Percentiles rank a stretch among this genome's conserved stretches.
phyloP scores from a whole-genome alignment of 352 stramenopile species.

The Phytophthora colocasiae region DNA sequence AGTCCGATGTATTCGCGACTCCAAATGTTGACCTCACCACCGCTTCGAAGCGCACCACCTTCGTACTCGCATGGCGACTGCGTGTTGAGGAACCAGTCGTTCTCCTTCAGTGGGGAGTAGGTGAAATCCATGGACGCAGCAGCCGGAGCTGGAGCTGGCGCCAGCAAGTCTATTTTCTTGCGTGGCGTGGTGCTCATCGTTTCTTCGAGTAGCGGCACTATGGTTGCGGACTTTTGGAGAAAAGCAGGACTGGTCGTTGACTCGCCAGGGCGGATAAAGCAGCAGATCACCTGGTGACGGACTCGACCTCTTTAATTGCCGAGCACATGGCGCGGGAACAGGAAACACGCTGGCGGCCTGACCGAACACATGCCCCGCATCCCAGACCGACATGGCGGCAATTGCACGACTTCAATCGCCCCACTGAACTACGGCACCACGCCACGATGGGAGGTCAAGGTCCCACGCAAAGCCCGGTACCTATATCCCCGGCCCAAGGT shows the following conservation, averaged over 20 bases:
- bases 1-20: slow-evolving; percentile 49
- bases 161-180: slow-evolving; percentile 40
- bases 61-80: slow-evolving; percentile 26
- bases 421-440: slow-evolving; percentile 21
- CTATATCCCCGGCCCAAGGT: too few species aligned
- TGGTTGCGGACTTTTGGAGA: slow-evolving; percentile 28
- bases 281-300: slow-evolving; percentile 10
- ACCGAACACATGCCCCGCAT: slow-evolving; percentile 11
- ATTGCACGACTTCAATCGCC: slow-evolving; percentile 22
- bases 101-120: slow-evolving; percentile 27
- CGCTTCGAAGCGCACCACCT: slow-evolving; percentile 26
- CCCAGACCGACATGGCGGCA: slow-evolving; percentile 19
- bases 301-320: not conserved
- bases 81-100: slow-evolving; percentile 32
- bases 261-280: slow-evolving; percentile 1
- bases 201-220: slow-evolving; percentile 40
- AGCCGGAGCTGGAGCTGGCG: slow-evolving; percentile 15
- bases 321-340: slow-evolving; percentile 17
- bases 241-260: slow-evolving; percentile 21
- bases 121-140: slow-evolving; percentile 17
- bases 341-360: slow-evolving; percentile 6
- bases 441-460: slow-evolving; percentile 25
- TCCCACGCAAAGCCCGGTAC: slow-evolving; percentile 4
- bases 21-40: slow-evolving; percentile 39
- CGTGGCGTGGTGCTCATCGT: slow-evolving; percentile 30